A percentile compares a stretch with the other conserved stretches of the same genome.
These are phyloP conservation scores for Diaporthe citri DNA, from an alignment of 2,329 filamentous ascomycete species.

Conservation along the genomic window DNA sequence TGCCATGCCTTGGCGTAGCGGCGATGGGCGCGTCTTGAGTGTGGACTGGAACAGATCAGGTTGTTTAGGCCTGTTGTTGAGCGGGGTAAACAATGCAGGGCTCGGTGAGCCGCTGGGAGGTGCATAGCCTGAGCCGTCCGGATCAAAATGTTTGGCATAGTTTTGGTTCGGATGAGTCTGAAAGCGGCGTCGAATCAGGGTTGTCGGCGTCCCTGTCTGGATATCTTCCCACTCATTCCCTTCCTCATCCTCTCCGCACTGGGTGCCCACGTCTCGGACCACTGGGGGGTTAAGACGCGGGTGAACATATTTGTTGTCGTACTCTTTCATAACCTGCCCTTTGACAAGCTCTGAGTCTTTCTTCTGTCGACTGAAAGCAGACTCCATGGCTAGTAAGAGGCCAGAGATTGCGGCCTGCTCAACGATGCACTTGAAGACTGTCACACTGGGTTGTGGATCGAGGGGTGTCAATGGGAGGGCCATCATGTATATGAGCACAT, in stretches of 20 bases:
- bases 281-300: conserved; percentile 82
- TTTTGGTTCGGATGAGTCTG: conserved; percentile 86
- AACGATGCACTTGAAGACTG: conserved; percentile 84
- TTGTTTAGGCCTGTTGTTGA: conserved; percentile 44
- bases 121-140: conserved; percentile 62
- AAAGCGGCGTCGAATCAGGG: conserved; percentile 79
- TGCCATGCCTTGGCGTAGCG: conserved; percentile 34
- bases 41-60: conserved; percentile 50
- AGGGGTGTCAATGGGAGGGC: conserved; percentile 83
- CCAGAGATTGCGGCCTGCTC: conserved; percentile 80
- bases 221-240: conserved; percentile 59
- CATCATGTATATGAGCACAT: conserved; percentile 90
- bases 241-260: conserved; percentile 70
- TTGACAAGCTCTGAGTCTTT: conserved; percentile 89
- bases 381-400: conserved; percentile 81
- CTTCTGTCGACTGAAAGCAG: conserved; percentile 83
- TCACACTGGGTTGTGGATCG: conserved; percentile 86
- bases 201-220: conserved; percentile 65
- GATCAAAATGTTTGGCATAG: conserved; percentile 79
- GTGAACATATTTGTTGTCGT: conserved; percentile 95
- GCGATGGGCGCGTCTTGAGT: conserved; percentile 48
- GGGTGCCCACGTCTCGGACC: conserved; percentile 82
- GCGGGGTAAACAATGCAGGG: conserved; percentile 59
- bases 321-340: conserved; percentile 93
- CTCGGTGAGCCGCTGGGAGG: conserved; percentile 53